Percentiles rank a stretch among this genome's conserved stretches.
Conservation (phyloP, 495 filamentous ascomycete genomes). For the Clavariopsis aquatica region DNA sequence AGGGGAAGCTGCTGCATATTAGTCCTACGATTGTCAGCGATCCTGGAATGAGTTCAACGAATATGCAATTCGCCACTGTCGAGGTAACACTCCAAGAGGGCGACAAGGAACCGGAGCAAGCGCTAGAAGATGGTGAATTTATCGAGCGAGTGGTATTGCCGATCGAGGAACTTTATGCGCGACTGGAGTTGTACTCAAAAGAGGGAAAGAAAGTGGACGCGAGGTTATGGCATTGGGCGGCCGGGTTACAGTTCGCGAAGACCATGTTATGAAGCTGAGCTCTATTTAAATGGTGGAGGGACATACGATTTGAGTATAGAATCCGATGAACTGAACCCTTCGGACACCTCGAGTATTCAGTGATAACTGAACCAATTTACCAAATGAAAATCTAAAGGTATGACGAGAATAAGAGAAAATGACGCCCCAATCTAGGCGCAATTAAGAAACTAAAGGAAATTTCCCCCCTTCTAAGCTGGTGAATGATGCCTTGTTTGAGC, state of each 20-base stretch:
- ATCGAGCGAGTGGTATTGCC: slow-evolving; percentile 47
- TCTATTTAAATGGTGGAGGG: background rate
- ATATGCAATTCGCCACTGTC: slow-evolving; percentile 46
- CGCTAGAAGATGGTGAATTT: slow-evolving; percentile 46
- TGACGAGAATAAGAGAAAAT: too few species aligned
- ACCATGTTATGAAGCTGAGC: slow-evolving; percentile 16
- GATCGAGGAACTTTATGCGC: slow-evolving; percentile 51
- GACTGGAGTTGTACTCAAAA: slow-evolving; percentile 50
- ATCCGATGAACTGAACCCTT: background rate
- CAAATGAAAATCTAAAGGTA: too few species aligned
- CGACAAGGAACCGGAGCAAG: slow-evolving; percentile 46
- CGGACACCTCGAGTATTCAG: too few species aligned
- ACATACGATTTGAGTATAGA: background rate
- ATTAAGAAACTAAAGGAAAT: too few species aligned
- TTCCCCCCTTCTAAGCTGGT: too few species aligned
- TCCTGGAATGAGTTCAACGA: slow-evolving; percentile 47
- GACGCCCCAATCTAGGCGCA: too few species aligned
- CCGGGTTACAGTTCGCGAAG: slow-evolving; percentile 38
- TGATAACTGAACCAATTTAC: too few species aligned
- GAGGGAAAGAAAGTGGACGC: slow-evolving; percentile 39
- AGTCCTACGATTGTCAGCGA: slow-evolving; percentile 54
- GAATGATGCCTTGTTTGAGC: too few species aligned
- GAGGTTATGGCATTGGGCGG: slow-evolving; percentile 40
- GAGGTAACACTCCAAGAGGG: slow-evolving; percentile 45
- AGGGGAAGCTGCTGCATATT: slow-evolving; percentile 61